Base-by-base conservation (phyloP, 1,284 basidiomycete genomes). In the Leucoagaricus sp. region DNA sequence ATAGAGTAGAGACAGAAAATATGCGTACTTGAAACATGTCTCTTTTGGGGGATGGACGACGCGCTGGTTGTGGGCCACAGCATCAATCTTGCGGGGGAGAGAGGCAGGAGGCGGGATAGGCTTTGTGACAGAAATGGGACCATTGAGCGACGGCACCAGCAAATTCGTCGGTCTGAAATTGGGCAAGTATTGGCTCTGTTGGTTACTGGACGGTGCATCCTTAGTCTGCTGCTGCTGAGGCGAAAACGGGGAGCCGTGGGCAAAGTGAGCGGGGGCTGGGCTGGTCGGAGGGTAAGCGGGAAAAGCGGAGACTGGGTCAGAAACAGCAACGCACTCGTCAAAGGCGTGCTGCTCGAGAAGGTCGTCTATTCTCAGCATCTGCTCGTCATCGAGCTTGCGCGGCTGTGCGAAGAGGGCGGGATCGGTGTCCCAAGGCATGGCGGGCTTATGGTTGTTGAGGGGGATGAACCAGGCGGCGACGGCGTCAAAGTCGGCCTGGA, bases 1-100 rank as follows among this genome's bases (percentile, higher is more conserved):
- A 41, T 13, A 54, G 19, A 31, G 56, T 55, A 58, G 21, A 41
- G 49, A 48, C 53, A 21, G 48, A 26, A 53, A 26, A 49, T 53
- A 57, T 29, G 79, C 84, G 46, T 60, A 91, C 89, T 87, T 88
- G 72, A 81, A 83, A 64, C 89, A 91, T 8, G 84, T 80, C 56
- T 89, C 88, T 68, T 84, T 87, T 2, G 85, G 75, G 33, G 88
- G 89, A 70, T 77, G 79, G 10, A 89, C 81, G 28, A 90, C 82
- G 31, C 77, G 80, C 54, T 83, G 82, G 49, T 79, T 73, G 31
- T 78, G 67, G 12, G 75, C 68, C 4, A 78, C 72, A 12, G 75
- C 75, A 56, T 82, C 83, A 31, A 75, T 75, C 63, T 81, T 87
- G 56, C 81, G 83, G 49, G 76, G 75, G 38, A 80, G 72, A 31